A percentile compares a stretch with the other conserved stretches of the same genome.
Conservation (phyloP, 1,139 yeast species). For the Hemisphaericaspora xylofermentans region DNA sequence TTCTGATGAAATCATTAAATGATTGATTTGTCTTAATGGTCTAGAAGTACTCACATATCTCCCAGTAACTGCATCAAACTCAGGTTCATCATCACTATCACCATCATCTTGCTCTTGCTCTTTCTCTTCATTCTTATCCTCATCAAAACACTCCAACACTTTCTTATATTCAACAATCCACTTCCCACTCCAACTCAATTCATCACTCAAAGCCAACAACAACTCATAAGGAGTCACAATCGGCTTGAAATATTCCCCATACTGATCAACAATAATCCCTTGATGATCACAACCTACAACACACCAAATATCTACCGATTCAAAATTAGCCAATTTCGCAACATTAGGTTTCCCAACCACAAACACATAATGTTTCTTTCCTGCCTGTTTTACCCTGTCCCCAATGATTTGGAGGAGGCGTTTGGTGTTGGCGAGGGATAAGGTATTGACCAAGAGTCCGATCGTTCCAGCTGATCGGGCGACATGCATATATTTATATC, state of each 20-base stretch:
- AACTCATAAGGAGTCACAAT: slow-evolving; percentile 93
- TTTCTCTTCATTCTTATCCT: slow-evolving; percentile 18
- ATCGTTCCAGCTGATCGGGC: slow-evolving; percentile 91
- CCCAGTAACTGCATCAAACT: slow-evolving; percentile 89
- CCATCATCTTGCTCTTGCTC: slow-evolving; percentile 17
- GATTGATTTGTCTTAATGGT: slow-evolving; percentile 70
- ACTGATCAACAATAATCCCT: slow-evolving; percentile 80
- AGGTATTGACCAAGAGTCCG: slow-evolving; percentile 86
- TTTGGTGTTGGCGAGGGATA: slow-evolving; percentile 73
- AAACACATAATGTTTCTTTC: slow-evolving; percentile 87
- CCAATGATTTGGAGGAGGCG: slow-evolving; percentile 60
- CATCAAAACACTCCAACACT: slow-evolving; percentile 39
- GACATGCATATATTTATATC: slow-evolving; percentile 83
- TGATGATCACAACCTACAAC: slow-evolving; percentile 93
- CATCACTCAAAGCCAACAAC: slow-evolving; percentile 71
- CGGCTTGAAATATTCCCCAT: slow-evolving; percentile 82
- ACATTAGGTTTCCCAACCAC: slow-evolving; percentile 99
- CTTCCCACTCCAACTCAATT: slow-evolving; percentile 84
- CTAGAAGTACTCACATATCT: slow-evolving; percentile 61
- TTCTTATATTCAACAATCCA: slow-evolving; percentile 82
- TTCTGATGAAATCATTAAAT: slow-evolving; percentile 53
- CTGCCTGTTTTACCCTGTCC: slow-evolving; percentile 64
- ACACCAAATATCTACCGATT: slow-evolving; percentile 89
- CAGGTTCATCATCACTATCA: slow-evolving; percentile 49
- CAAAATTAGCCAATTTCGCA: slow-evolving; percentile 93